phyloP scores from a whole-genome alignment of 805 yeast genomes.

The Huiozyma naganishii region DNA sequence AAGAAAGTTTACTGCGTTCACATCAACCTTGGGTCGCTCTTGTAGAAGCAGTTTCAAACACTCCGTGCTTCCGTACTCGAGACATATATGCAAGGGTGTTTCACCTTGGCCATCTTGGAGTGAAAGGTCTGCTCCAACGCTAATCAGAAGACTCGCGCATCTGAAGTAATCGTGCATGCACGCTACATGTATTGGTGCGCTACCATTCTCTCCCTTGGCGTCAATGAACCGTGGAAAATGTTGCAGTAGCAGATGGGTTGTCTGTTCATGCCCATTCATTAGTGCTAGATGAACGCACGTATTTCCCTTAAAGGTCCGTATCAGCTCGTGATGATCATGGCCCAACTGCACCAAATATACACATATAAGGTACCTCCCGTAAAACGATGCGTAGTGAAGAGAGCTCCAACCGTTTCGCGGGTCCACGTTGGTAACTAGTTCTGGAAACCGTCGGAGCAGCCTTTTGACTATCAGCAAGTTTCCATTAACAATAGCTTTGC shows the following conservation, averaged over 20 bases:
- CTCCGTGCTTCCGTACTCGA: constrained; percentile 53
- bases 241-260: constrained; percentile 62
- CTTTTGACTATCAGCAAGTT: constrained; percentile 54
- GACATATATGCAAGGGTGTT: constrained; percentile 76
- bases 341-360: constrained; percentile 45
- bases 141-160: constrained; percentile 53
- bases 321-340: constrained; percentile 41
- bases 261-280: constrained; percentile 52
- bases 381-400: constrained; percentile 67
- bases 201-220: constrained; percentile 35
- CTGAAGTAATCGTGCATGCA: constrained; percentile 48
- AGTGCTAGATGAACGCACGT: constrained; percentile 68
- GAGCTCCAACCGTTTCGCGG: constrained; percentile 73
- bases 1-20: constrained; percentile 40
- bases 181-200: constrained; percentile 63
- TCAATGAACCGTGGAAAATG: constrained; percentile 49
- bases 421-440: constrained; percentile 56
- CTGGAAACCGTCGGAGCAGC: constrained; percentile 57
- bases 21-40: constrained; percentile 25
- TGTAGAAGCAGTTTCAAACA: constrained; percentile 44
- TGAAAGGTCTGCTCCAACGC: constrained; percentile 69
- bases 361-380: constrained; percentile 63
- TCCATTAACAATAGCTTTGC: constrained; percentile 56
- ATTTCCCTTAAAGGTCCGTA: constrained; percentile 42
- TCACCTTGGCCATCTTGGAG: constrained; percentile 64